These are phyloP conservation scores for Cercophora samala DNA, from an alignment of 495 filamentous ascomycete species.

Conservation along the genomic window DNA sequence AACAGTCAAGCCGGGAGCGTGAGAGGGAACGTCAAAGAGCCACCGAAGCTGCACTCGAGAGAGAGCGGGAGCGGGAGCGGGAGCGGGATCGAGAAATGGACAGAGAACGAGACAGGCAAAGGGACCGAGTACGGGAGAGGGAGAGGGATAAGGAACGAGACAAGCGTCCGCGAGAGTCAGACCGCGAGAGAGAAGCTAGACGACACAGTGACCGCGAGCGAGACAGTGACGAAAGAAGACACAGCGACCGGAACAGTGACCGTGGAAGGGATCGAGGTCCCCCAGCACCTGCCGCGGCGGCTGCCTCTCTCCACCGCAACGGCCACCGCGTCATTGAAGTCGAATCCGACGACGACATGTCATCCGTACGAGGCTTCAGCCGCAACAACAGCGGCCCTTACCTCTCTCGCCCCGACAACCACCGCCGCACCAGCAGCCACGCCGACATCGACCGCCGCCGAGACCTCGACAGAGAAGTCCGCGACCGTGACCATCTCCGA, in stretches of 20 bases:
- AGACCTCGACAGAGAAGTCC: slow-evolving; percentile 3
- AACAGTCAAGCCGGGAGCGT: slow-evolving; percentile 15
- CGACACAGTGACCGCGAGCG: slow-evolving; percentile 26
- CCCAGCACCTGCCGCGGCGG: slow-evolving; percentile 14
- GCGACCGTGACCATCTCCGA: slow-evolving; percentile 10
- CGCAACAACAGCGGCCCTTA: background rate
- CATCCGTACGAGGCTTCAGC: background rate
- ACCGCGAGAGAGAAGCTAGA: slow-evolving; percentile 7
- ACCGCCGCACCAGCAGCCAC: slow-evolving; percentile 9
- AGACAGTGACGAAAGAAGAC: slow-evolving; percentile 19
- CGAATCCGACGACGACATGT: slow-evolving; percentile 4
- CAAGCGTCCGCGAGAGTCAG: slow-evolving; percentile 14
- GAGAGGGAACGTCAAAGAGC: slow-evolving; percentile 9
- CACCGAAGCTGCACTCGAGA: background rate
- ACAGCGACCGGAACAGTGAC: slow-evolving; percentile 23
- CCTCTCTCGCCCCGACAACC: background rate
- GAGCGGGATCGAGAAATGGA: slow-evolving; percentile 20
- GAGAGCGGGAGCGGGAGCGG: slow-evolving; percentile 17
- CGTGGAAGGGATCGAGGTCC: slow-evolving; percentile 28
- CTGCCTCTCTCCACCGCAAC: background rate
- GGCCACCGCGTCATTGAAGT: background rate
- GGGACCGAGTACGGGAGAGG: slow-evolving; percentile 19
- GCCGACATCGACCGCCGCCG: slow-evolving; percentile 5
- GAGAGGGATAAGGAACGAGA: slow-evolving; percentile 24
- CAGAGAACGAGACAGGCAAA: slow-evolving; percentile 25